Evolutionary conservation across 140 eudicot species (phyloP).

Genomic region (Cichorium intybus): DNA sequence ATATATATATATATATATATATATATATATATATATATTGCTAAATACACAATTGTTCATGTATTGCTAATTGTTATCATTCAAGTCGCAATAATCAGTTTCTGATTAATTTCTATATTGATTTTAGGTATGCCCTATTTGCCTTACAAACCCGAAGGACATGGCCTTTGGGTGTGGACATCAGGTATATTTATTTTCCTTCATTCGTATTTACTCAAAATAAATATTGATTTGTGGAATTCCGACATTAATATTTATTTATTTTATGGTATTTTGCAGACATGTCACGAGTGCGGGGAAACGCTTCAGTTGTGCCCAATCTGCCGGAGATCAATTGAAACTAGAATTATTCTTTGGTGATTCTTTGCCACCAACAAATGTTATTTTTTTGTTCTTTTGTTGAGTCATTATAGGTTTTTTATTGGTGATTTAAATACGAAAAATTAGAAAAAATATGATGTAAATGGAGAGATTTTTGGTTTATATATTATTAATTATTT

Average conservation of each 20-base stretch:
- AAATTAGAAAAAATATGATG: too few relatives aligned
- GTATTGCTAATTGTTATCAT: too few relatives aligned
- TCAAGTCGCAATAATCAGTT: too few relatives aligned
- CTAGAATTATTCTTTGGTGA: slow-evolving; percentile 70
- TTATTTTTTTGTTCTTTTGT: neutral
- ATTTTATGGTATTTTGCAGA: slow-evolving; percentile 43
- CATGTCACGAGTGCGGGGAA: slow-evolving; percentile 88
- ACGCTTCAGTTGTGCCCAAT: slow-evolving; percentile 76
- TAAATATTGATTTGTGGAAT: neutral
- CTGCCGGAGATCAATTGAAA: slow-evolving; percentile 68
- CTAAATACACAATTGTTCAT: too few relatives aligned
- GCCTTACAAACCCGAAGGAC: slow-evolving; percentile 70
- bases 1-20: too few relatives aligned
- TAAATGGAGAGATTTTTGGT: neutral
- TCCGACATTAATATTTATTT: neutral
- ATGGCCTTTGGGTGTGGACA: slow-evolving; percentile 99
- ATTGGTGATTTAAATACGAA: neutral
- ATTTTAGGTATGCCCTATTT: slow-evolving; percentile 81
- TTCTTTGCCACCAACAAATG: neutral
- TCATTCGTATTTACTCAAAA: neutral
- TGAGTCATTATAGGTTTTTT: neutral
- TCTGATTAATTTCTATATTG: too few relatives aligned
- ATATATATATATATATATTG: too few relatives aligned
- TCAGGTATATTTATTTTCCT: slow-evolving; percentile 54
- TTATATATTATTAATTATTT: too few relatives aligned